Conservation (phyloP, 768 basidiomycete genomes). For the Jaapia argillacea region DNA sequence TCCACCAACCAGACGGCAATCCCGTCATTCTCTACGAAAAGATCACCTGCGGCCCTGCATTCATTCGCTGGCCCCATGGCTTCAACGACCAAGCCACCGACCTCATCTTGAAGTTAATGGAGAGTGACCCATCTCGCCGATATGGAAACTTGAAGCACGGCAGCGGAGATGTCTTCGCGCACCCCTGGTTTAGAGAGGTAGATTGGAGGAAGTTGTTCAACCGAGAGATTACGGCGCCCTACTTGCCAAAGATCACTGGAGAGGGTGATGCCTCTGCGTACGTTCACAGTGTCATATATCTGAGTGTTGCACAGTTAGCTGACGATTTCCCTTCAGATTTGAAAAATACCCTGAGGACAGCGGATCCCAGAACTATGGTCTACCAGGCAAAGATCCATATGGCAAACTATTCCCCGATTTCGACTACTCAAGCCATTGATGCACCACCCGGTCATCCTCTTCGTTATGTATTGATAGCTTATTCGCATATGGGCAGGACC, state of each 20-base stretch:
- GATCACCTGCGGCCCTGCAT: slow-evolving; percentile 67
- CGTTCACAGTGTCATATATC: slow-evolving; percentile 22
- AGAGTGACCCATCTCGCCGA: slow-evolving; percentile 77
- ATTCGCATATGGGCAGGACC: background rate
- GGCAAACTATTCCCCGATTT: slow-evolving; percentile 72
- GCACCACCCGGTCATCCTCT: background rate
- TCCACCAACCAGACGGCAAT: slow-evolving; percentile 79
- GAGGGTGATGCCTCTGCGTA: slow-evolving; percentile 96
- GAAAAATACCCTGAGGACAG: slow-evolving; percentile 75
- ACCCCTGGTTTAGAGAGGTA: slow-evolving; percentile 92
- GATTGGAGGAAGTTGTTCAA: slow-evolving; percentile 76
- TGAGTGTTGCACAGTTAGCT: background rate
- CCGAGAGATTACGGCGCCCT: slow-evolving; percentile 91
- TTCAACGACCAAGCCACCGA: slow-evolving; percentile 74
- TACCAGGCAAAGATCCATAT: slow-evolving; percentile 44
- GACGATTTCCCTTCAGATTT: slow-evolving; percentile 36
- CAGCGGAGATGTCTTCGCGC: slow-evolving; percentile 84
- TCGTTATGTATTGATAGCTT: background rate
- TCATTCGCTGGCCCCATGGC: slow-evolving; percentile 70
- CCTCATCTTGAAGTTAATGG: slow-evolving; percentile 85
- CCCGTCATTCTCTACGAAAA: slow-evolving; percentile 88
- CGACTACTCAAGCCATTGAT: slow-evolving; percentile 34
- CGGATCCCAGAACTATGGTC: slow-evolving; percentile 49
- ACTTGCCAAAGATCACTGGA: slow-evolving; percentile 82
- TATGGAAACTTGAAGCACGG: slow-evolving; percentile 87